Evolutionary conservation across 2,329 filamentous ascomycete genomes (phyloP).

Genomic region (Alternaria consortialis): DNA sequence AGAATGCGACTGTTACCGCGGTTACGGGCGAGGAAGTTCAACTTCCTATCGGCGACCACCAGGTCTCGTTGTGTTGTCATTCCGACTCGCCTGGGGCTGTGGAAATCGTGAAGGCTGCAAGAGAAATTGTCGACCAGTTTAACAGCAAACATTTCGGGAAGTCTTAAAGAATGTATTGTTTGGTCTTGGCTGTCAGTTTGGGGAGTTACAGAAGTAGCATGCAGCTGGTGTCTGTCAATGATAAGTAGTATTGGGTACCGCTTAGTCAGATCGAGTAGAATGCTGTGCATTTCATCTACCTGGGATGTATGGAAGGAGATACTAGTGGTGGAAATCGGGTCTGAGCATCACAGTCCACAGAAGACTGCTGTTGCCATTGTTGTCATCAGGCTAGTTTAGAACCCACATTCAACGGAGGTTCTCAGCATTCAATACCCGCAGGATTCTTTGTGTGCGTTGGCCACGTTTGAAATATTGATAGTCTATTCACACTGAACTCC

Average conservation of each 20-base stretch:
- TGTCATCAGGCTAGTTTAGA: not conserved
- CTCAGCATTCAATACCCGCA: not conserved
- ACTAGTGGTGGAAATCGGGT: too few relatives aligned
- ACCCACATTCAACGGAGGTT: not conserved
- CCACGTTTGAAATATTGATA: not conserved
- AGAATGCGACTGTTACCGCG: slow-evolving; percentile 52
- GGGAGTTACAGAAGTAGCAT: too few relatives aligned
- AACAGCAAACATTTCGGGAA: slow-evolving; percentile 40
- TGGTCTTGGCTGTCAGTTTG: too few relatives aligned
- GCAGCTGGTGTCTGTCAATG: too few relatives aligned
- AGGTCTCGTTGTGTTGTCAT: slow-evolving; percentile 57
- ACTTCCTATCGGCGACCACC: slow-evolving; percentile 53
- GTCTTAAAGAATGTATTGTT: not conserved
- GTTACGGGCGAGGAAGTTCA: slow-evolving; percentile 55
- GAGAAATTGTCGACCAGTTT: slow-evolving; percentile 54
- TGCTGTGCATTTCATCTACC: too few relatives aligned
- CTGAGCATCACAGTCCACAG: not conserved
- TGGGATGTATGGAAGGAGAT: too few relatives aligned
- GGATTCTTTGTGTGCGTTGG: not conserved
- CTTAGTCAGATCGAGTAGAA: too few relatives aligned
- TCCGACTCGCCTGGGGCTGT: slow-evolving; percentile 56
- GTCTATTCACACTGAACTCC: slow-evolving; percentile 5
- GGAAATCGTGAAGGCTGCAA: slow-evolving; percentile 55
- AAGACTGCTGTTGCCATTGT: not conserved
- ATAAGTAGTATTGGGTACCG: too few relatives aligned